Percentiles rank a stretch among this genome's conserved stretches.
Evolutionary conservation across 2,329 filamentous ascomycete genomes (phyloP).

Genomic region (Pezicula neosporulosa): DNA sequence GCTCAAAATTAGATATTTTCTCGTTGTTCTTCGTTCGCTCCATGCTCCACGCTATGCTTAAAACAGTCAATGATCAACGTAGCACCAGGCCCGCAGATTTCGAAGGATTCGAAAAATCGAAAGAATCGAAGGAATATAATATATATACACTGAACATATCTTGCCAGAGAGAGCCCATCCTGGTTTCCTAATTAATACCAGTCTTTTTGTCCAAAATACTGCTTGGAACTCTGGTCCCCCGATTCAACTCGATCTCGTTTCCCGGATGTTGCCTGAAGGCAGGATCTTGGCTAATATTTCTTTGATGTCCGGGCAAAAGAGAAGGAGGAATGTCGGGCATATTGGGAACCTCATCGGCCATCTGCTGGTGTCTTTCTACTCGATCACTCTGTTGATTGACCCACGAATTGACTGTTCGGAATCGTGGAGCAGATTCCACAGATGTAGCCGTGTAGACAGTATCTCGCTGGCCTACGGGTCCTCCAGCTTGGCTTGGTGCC

Average conservation of each 20-base stretch:
- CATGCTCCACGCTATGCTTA: not conserved
- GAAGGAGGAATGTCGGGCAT: conserved; percentile 21
- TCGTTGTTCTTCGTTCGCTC: not conserved
- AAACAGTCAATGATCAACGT: not conserved
- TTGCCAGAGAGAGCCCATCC: not conserved
- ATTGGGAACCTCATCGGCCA: conserved; percentile 25
- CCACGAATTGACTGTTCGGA: conserved; percentile 59
- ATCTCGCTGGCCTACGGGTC: conserved; percentile 20
- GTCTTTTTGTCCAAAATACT: conserved; percentile 25
- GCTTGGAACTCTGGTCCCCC: conserved; percentile 25
- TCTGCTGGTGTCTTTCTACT: conserved; percentile 43
- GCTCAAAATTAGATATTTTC: not conserved
- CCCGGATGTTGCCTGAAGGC: conserved; percentile 28
- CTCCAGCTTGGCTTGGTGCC: conserved; percentile 13
- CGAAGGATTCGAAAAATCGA: not conserved
- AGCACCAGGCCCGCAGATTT: conserved; percentile 17
- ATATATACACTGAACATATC: not conserved
- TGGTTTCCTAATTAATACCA: conserved; percentile 10
- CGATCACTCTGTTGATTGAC: conserved; percentile 60
- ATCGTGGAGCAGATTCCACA: conserved; percentile 41
- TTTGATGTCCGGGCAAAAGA: conserved; percentile 18
- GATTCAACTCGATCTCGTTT: conserved; percentile 22
- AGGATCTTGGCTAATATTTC: conserved; percentile 23
- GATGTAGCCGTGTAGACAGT: conserved; percentile 28
- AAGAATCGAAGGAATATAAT: not conserved